phyloP scores from a whole-genome alignment of 345 rosid genomes.

The Lumnitzera racemosa region DNA sequence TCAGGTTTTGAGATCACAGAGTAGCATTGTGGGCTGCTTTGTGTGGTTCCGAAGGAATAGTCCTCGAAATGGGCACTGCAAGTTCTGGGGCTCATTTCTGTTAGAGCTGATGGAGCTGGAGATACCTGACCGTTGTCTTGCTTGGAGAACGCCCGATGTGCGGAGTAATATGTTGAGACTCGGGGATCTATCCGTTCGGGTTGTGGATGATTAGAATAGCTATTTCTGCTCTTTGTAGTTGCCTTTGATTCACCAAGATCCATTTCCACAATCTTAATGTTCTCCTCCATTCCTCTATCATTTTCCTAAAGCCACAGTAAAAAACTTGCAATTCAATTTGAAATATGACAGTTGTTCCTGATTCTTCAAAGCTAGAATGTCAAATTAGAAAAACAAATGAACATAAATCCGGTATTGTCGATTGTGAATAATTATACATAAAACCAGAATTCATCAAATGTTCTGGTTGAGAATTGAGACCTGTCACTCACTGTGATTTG shows the following conservation, averaged over 20 bases:
- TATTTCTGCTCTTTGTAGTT: constrained; percentile 33
- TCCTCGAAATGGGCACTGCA: constrained; percentile 77
- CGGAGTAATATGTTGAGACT: constrained; percentile 12
- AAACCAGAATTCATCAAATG: background rate
- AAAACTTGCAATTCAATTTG: background rate
- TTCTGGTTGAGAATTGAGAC: background rate
- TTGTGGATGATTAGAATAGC: constrained; percentile 29
- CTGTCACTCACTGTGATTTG: too few species aligned
- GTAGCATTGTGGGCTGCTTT: constrained; percentile 61
- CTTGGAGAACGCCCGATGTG: constrained; percentile 15
- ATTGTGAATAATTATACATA: background rate
- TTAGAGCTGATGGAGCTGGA: constrained; percentile 55
- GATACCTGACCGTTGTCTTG: constrained; percentile 34
- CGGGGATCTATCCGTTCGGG: constrained; percentile 24
- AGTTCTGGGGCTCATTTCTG: constrained; percentile 70
- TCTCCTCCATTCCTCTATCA: constrained; percentile 52
- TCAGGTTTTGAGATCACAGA: constrained; percentile 60
- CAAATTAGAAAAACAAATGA: too few species aligned
- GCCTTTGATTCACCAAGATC: constrained; percentile 41
- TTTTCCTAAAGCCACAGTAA: constrained; percentile 31
- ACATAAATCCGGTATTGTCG: constrained; percentile 2
- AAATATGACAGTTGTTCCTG: too few species aligned
- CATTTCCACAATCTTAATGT: constrained; percentile 79
- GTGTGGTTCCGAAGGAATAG: constrained; percentile 44
- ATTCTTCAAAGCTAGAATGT: too few species aligned